Conservation (phyloP, 1,139 yeast species). For the Sugiyamaella japonica region DNA sequence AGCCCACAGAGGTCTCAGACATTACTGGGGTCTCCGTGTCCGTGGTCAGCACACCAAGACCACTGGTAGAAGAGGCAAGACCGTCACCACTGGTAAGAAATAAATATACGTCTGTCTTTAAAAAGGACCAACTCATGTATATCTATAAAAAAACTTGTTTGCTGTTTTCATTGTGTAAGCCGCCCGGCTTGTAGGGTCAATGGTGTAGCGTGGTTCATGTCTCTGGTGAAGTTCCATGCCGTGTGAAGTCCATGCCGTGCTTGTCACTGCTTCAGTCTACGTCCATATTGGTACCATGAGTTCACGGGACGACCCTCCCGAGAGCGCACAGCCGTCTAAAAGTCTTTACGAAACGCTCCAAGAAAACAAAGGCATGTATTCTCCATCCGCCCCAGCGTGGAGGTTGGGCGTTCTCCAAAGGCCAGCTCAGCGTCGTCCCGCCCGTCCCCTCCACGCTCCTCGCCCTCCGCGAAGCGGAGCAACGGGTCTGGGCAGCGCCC, state of each 20-base stretch:
- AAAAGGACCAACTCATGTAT: conserved; percentile 6
- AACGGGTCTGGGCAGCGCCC: background rate
- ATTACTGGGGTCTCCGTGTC: conserved; percentile 93
- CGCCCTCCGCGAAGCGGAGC: background rate
- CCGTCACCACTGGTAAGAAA: conserved; percentile 45
- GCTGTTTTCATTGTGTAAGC: conserved; percentile 7
- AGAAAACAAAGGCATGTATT: conserved; percentile 20
- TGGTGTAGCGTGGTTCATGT: too few species aligned
- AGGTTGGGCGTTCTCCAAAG: too few species aligned
- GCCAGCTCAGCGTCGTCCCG: too few species aligned
- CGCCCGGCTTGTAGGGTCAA: too few species aligned
- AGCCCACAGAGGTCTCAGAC: conserved; percentile 99
- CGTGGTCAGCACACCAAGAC: conserved; percentile 99
- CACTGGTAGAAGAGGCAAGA: conserved; percentile 91
- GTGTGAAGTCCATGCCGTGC: too few species aligned
- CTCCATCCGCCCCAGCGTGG: too few species aligned
- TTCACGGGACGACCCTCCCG: background rate
- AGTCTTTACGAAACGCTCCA: conserved; percentile 20
- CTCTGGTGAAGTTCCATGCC: too few species aligned
- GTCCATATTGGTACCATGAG: background rate
- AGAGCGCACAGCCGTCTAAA: conserved; percentile 7
- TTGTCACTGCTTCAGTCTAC: background rate
- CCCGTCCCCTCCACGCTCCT: too few species aligned
- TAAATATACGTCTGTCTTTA: conserved; percentile 23
- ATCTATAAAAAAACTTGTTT: conserved; percentile 12